Evolutionary conservation across 2,329 filamentous ascomycete genomes (phyloP), one percentile per base, ranked within the genome.

Genomic region (Aspergillus fumigatiaffinis): DNA sequence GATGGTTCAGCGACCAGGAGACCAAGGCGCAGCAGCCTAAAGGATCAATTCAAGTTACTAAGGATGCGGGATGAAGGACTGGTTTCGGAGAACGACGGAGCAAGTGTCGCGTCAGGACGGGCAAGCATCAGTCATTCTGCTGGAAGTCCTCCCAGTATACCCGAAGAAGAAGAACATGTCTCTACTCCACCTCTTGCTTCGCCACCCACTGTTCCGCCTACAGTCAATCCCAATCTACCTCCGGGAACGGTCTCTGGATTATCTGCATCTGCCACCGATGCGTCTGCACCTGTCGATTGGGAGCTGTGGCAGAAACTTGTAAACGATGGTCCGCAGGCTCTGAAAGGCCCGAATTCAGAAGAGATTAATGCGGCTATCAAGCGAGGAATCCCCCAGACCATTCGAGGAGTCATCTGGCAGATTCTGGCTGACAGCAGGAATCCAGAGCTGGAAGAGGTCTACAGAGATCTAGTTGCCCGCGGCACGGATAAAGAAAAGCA

Each of bases 341-440:
- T 97, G 51, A 89, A 91, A 10, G 86, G 91, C 58, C 92, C 91
- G 3, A 96, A 92, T 68, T 83, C 93, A 0, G 91, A 95, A 67
- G 92, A 97, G 71, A 79, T 99, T 56, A 96, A 93, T 70, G 86
- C 84, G 63, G 92, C 94, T 23, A 97, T 99, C 66, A 90, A 93
- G 51, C 90, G 88, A 42, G 94, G 94, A 32, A 99, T 99, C 56
- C 94, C 94, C 1, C 92, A 88, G 64, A 93, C 92, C 3, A 96
- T 99, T 60, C 87, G 94, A 57, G 95, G 94, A n/a, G 94, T 99
- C 2, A 92, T 99, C 52, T 99, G 94, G 94, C 94, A 99, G 76
- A 93, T 97, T 7, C 79, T 99, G 60, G 92, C 94, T 3, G 91
- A 96, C 70, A 97, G 92, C 77, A 96, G 96, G 75, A 96, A 91